Evolutionary conservation across 345 rosid genomes (phyloP).

Genomic region (Mercurialis annua): DNA sequence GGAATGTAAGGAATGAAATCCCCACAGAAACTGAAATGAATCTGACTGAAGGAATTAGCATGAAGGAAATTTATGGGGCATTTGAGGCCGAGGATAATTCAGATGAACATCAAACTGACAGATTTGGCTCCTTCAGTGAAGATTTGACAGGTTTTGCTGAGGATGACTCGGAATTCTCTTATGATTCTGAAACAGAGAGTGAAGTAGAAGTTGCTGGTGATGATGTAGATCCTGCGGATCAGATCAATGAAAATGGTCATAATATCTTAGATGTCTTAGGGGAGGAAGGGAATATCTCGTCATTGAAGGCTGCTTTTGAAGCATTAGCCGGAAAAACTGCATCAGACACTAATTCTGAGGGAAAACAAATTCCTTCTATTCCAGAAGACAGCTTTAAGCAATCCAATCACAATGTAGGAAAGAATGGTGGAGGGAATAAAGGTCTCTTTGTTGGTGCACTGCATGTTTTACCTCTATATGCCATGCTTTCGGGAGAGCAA

Average conservation of each 20-base stretch:
- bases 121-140: slow-evolving; percentile 53
- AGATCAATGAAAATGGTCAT: slow-evolving; percentile 28
- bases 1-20: slow-evolving; percentile 28
- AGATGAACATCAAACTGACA: slow-evolving; percentile 38
- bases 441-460: slow-evolving; percentile 30
- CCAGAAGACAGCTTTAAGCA: slow-evolving; percentile 29
- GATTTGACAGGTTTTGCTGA: slow-evolving; percentile 40
- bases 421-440: slow-evolving; percentile 26
- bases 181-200: slow-evolving; percentile 56
- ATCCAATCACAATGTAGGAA: slow-evolving; percentile 14
- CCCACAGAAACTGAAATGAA: slow-evolving; percentile 30
- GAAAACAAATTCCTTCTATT: slow-evolving; percentile 9
- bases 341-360: slow-evolving; percentile 23
- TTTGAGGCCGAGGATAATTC: slow-evolving; percentile 41
- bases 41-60: slow-evolving; percentile 43
- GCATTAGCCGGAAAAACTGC: slow-evolving; percentile 46
- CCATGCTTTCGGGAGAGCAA: slow-evolving; percentile 82
- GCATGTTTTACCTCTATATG: slow-evolving; percentile 80
- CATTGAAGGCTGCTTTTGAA: slow-evolving; percentile 74
- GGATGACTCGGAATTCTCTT: slow-evolving; percentile 46
- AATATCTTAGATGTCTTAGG: slow-evolving; percentile 28
- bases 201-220: slow-evolving; percentile 56
- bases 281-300: slow-evolving; percentile 45
- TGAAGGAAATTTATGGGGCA: slow-evolving; percentile 79
- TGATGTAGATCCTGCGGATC: slow-evolving; percentile 24